Conservation (phyloP, 106 monocot genomes). For the Phalaenopsis equestris region DNA sequence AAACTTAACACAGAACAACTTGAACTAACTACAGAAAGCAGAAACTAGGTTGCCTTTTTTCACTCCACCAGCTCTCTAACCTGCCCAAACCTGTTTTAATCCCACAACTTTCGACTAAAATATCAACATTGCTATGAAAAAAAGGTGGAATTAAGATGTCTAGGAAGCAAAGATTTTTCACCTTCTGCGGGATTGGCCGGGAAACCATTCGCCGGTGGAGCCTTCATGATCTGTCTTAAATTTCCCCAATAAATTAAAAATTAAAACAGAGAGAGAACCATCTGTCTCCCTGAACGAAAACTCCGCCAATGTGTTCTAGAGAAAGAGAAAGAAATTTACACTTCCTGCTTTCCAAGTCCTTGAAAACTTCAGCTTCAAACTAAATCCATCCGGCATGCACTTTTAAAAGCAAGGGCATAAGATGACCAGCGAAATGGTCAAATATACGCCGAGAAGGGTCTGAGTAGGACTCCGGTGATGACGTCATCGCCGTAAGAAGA, state of each 20-base stretch:
- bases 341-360: background rate
- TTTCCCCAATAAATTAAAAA: background rate
- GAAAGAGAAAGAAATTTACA: background rate
- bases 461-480: background rate
- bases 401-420: background rate
- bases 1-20: background rate
- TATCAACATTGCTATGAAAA: no score
- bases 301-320: background rate
- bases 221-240: slow-evolving; percentile 10
- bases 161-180: background rate
- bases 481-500: background rate
- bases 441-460: no score
- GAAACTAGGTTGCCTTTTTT: background rate
- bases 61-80: background rate
- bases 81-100: background rate
- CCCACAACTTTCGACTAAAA: background rate
- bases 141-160: background rate
- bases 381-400: background rate
- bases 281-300: no score
- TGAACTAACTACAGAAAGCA: background rate
- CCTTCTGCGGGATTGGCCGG: slow-evolving; percentile 12
- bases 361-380: background rate
- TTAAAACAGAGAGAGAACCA: background rate
- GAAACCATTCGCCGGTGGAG: slow-evolving; percentile 6
- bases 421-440: background rate